Percentiles rank a stretch among this genome's conserved stretches.
These are phyloP conservation scores for Corylus avellana DNA, from an alignment of 306 rosid genomes.

Conservation along the genomic window DNA sequence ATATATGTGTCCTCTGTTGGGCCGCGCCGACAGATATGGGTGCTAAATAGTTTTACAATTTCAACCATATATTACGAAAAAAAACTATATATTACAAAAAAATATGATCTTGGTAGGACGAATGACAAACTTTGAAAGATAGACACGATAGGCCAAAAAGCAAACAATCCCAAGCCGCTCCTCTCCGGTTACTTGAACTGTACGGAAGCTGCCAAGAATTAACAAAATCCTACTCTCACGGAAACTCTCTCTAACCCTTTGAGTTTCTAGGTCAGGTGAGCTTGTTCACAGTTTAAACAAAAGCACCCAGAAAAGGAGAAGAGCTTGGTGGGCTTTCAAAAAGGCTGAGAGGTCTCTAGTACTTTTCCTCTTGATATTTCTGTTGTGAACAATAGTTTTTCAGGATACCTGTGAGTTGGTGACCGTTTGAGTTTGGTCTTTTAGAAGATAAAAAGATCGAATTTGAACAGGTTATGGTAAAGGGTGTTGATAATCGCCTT, in stretches of 20 bases:
- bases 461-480: background rate
- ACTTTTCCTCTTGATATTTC: background rate
- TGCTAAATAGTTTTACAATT: too few relatives aligned
- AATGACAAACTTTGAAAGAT: too few relatives aligned
- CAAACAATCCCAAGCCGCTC: too few relatives aligned
- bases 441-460: too few relatives aligned
- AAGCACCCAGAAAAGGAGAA: background rate
- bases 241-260: background rate
- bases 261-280: background rate
- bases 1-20: too few relatives aligned
- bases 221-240: background rate
- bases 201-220: background rate
- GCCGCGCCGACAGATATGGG: too few relatives aligned
- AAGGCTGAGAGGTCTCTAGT: background rate
- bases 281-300: background rate
- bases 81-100: too few relatives aligned
- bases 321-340: background rate
- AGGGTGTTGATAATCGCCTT: background rate
- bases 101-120: too few relatives aligned
- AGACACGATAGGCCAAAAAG: too few relatives aligned
- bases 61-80: too few relatives aligned
- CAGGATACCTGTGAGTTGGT: background rate
- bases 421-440: background rate
- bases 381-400: background rate
- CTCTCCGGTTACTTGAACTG: background rate